Evolutionary conservation across 83 land plant genomes (phyloP).

Genomic region (Larix sibirica): DNA sequence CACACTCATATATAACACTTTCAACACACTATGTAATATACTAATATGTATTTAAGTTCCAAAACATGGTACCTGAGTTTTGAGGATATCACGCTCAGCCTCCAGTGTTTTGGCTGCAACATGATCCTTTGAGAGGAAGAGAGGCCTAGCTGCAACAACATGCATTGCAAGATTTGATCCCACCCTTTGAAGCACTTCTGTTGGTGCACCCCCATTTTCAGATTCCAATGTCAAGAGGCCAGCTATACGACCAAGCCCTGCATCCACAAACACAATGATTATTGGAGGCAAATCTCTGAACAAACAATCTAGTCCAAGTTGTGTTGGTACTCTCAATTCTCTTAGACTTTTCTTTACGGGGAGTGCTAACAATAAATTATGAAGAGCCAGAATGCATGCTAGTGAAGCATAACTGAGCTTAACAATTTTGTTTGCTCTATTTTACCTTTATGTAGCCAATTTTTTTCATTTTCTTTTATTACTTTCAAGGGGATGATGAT

Average conservation of each 20-base stretch:
- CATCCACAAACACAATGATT: slow-evolving; percentile 13
- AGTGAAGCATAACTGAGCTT: neutral
- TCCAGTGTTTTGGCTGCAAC: slow-evolving; percentile 74
- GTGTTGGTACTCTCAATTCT: neutral
- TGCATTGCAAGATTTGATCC: slow-evolving; percentile 96
- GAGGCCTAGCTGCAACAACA: slow-evolving; percentile 86
- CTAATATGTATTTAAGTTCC: neutral
- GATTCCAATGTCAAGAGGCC: slow-evolving; percentile 69
- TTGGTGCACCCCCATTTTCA: slow-evolving; percentile 40
- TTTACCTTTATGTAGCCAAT: neutral
- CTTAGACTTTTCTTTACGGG: neutral
- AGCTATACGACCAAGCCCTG: slow-evolving; percentile 79
- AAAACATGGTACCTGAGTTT: slow-evolving; percentile 72
- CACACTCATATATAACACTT: neutral
- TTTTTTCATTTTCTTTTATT: neutral
- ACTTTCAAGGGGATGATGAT: neutral
- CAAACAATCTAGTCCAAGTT: neutral
- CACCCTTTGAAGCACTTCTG: slow-evolving; percentile 48
- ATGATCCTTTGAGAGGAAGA: slow-evolving; percentile 78
- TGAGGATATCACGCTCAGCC: slow-evolving; percentile 74
- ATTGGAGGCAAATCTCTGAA: neutral
- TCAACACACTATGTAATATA: neutral
- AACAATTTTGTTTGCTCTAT: neutral
- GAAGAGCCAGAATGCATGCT: neutral
- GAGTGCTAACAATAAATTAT: neutral